Base-by-base conservation (phyloP, 129 eudicot genomes). In the Logfia minima region DNA sequence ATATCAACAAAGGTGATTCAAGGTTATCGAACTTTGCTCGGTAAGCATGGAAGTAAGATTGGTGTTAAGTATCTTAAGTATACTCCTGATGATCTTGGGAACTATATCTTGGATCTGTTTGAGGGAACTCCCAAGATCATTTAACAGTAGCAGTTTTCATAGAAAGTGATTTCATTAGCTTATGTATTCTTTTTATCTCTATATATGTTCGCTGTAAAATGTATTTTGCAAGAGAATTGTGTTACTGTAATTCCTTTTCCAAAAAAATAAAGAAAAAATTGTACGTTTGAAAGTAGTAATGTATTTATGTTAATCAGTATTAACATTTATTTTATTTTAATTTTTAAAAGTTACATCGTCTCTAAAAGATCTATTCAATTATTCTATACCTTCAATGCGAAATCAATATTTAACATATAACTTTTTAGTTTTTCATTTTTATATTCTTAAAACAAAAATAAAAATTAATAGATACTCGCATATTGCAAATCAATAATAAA, bases 21-120 rank as follows among this genome's bases (percentile, higher is more conserved):
- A 80, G 97, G 93, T 60, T 94, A 94, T 55, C 78, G 97, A 29
- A 91, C 93, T 35, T 94, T 91, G 70, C 88, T 89, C 0, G 98
- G 93, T 58, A 79, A 96, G 70, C 87, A 91, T 60, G 66, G 29
- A 6, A 77, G 82, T 80, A 79, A 85, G 64, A 78, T 89, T 8
- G 87, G 84, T 73, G 97, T 91, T 14, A 91, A 85, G 88, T 80
- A 90, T 80, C 87, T 94, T 28, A 94, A 83, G 87, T 94, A 94
- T 67, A 84, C 23, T 61, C 92, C 94, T 52, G 98, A 94, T 76
- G 97, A 91, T 86, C 84, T 91, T 21, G 97, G 89, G 78, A 81
- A 82, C 78, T 85, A 62, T 70, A 71, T 93, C 10, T 53, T 88
- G 88, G 92, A 93, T 88, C 58, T 93, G 67, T 93, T 93, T 79